Percentiles rank a stretch among this genome's conserved stretches.
These are phyloP conservation scores for Arthrobotrys entomopaga DNA, from an alignment of 2,329 filamentous ascomycete species.

Conservation along the genomic window DNA sequence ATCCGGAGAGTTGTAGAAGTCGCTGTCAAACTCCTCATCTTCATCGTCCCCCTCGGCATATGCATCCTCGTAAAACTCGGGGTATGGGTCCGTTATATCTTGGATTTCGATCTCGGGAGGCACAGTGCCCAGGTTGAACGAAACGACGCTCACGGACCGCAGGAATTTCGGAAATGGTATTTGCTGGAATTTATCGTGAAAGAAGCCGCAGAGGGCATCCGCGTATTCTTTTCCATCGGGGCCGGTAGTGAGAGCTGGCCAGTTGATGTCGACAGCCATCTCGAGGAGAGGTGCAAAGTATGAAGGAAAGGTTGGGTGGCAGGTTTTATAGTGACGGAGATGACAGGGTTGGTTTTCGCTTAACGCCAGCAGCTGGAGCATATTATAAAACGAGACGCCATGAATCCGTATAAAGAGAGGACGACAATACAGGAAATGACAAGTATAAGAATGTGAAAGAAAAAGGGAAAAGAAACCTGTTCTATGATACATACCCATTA, in stretches of 20 bases:
- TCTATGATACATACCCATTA: conserved; percentile 44
- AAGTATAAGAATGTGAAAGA: background rate
- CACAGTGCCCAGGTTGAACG: conserved; percentile 88
- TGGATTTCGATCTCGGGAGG: conserved; percentile 89
- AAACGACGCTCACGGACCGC: conserved; percentile 91
- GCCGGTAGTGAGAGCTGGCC: conserved; percentile 89
- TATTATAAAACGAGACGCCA: background rate
- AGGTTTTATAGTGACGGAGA: conserved; percentile 16
- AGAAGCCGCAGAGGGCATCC: conserved; percentile 86
- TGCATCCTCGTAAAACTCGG: conserved; percentile 93
- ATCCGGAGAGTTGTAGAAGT: conserved; percentile 57
- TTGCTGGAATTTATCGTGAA: conserved; percentile 94
- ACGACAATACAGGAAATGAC: background rate
- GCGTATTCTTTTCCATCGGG: conserved; percentile 86
- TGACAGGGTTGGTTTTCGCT: conserved; percentile 36
- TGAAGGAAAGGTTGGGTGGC: background rate
- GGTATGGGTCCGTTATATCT: conserved; percentile 93
- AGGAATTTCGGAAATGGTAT: conserved; percentile 94
- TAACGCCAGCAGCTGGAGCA: conserved; percentile 34
- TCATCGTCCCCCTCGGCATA: conserved; percentile 71
- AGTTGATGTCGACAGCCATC: conserved; percentile 99
- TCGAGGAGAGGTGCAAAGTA: background rate
- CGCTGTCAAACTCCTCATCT: conserved; percentile 63
- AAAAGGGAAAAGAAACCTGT: background rate
- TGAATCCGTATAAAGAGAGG: background rate